Evolutionary conservation across 306 rosid genomes (phyloP).

Genomic region (Luffa acutangula): DNA sequence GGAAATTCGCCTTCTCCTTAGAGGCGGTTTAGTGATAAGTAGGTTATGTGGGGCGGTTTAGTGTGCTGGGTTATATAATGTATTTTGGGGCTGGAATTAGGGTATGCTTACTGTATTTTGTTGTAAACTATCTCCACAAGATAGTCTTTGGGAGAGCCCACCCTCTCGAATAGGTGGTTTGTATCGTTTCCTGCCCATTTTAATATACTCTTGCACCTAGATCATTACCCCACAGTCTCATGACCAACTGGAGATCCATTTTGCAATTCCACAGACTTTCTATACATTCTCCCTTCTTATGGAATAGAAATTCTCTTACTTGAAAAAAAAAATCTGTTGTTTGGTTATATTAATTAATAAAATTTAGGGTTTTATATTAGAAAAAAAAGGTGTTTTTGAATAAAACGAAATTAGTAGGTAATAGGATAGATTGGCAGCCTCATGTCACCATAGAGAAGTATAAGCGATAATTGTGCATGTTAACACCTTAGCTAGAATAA

Average conservation of each 20-base stretch:
- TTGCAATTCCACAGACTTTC: neutral
- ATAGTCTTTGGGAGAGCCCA: no score
- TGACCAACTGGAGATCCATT: neutral
- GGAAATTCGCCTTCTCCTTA: no score
- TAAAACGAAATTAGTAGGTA: neutral
- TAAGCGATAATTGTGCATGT: neutral
- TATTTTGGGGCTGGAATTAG: no score
- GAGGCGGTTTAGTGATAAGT: no score
- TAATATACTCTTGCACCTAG: no score
- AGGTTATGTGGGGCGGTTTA: no score
- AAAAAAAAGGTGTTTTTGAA: neutral
- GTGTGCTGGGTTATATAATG: no score
- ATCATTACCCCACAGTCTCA: neutral
- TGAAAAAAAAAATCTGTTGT: neutral
- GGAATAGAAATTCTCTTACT: neutral
- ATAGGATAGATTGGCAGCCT: neutral
- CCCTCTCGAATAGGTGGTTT: no score
- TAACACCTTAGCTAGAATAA: neutral
- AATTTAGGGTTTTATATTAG: neutral
- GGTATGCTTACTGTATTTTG: no score
- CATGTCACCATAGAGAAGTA: neutral
- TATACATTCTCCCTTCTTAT: neutral
- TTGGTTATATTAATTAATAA: neutral
- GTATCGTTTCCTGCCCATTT: no score
- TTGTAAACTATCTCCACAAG: no score